phyloP scores from a whole-genome alignment of 208 protist species.

The Leishmania arabica region DNA sequence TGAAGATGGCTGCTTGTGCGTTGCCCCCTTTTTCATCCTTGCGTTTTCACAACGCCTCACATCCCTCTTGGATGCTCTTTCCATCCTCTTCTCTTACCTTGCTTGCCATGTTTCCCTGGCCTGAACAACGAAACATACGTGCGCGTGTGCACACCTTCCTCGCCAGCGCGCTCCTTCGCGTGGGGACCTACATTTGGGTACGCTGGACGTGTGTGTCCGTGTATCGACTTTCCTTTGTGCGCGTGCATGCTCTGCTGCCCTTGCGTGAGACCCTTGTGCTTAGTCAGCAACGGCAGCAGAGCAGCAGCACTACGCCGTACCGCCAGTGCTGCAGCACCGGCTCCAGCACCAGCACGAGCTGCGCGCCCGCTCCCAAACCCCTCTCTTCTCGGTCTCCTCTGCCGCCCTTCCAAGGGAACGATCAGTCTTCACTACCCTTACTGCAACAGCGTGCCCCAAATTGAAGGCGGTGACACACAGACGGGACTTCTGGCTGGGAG shows the following conservation, averaged over 20 bases:
- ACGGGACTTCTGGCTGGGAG: background rate
- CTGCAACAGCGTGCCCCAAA: background rate
- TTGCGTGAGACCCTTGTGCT: background rate
- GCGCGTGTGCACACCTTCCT: background rate
- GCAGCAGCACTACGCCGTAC: background rate
- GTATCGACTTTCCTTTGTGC: background rate
- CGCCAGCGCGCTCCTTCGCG: background rate
- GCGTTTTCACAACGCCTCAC: background rate
- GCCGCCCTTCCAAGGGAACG: background rate
- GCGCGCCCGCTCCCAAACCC: background rate
- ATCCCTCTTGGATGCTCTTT: background rate
- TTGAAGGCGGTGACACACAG: background rate
- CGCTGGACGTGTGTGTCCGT: background rate
- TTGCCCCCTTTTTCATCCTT: background rate
- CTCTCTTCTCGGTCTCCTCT: background rate
- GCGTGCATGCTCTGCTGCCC: background rate
- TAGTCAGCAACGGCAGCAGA: background rate
- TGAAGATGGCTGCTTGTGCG: background rate
- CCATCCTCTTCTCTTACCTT: background rate
- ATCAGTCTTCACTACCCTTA: background rate
- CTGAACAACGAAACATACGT: background rate
- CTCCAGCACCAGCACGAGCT: background rate
- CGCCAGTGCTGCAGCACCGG: background rate
- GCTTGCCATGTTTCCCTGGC: background rate
- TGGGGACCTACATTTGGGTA: background rate